These are phyloP conservation scores for Lipomyces chichibuensis DNA, from an alignment of 805 yeast genomes.

Conservation along the genomic window DNA sequence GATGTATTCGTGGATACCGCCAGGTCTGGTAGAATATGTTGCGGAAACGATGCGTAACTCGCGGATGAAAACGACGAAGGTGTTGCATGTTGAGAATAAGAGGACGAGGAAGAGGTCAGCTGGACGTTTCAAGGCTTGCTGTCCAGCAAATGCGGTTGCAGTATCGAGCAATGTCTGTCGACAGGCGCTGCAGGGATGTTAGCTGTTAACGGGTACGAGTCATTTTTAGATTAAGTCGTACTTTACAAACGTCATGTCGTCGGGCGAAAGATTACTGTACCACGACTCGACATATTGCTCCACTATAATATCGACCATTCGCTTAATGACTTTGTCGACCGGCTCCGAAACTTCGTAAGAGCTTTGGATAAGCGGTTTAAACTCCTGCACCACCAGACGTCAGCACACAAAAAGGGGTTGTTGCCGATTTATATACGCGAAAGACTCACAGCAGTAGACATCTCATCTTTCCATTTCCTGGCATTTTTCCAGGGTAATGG, in stretches of 20 bases:
- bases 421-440: no score
- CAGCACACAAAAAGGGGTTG: neutral
- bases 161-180: slow-evolving; percentile 46
- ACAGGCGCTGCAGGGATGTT: slow-evolving; percentile 19
- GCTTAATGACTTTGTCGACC: slow-evolving; percentile 21
- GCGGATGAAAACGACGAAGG: slow-evolving; percentile 35
- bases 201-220: no score
- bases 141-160: slow-evolving; percentile 28
- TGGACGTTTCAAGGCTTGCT: slow-evolving; percentile 30
- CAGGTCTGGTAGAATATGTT: slow-evolving; percentile 21
- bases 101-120: slow-evolving; percentile 34
- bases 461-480: slow-evolving; percentile 9
- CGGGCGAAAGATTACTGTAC: slow-evolving; percentile 19
- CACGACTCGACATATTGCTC: slow-evolving; percentile 28
- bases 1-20: slow-evolving; percentile 34
- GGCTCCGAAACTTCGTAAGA: slow-evolving; percentile 18
- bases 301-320: slow-evolving; percentile 29
- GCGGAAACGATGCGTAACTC: slow-evolving; percentile 32
- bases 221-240: neutral
- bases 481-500: slow-evolving; percentile 28
- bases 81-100: slow-evolving; percentile 35
- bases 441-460: slow-evolving; percentile 18
- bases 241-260: slow-evolving; percentile 26
- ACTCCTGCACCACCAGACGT: slow-evolving; percentile 3
- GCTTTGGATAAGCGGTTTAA: slow-evolving; percentile 25